These are phyloP conservation scores for Metroxylon sagu DNA, from an alignment of 176 grass and related monocot genomes.

Conservation along the genomic window DNA sequence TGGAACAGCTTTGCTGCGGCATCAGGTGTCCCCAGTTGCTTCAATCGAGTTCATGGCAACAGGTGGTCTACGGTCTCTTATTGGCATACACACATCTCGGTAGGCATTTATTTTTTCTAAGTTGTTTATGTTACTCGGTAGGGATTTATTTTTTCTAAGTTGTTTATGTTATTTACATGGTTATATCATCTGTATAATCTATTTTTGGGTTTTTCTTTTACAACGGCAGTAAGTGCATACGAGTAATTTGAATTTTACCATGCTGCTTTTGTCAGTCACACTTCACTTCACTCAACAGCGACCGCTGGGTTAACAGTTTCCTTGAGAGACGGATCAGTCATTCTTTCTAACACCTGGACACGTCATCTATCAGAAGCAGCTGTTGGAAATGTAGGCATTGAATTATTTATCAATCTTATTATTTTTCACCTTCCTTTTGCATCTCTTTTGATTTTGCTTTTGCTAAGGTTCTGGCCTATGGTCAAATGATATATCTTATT, in stretches of 20 bases:
- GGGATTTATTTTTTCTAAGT: no score
- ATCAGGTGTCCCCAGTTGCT: constrained; percentile 58
- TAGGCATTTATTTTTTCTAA: constrained; percentile 15
- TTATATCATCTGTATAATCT: no score
- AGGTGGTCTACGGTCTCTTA: constrained; percentile 73
- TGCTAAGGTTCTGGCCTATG: background rate
- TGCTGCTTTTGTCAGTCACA: constrained; percentile 47
- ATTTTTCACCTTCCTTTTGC: constrained; percentile 12
- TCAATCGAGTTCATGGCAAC: constrained; percentile 81
- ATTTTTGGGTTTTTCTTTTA: no score
- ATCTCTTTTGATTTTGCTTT: constrained; percentile 3
- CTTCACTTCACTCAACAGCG: constrained; percentile 83
- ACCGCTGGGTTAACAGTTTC: constrained; percentile 72
- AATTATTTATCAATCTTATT: background rate
- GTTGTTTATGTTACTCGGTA: no score
- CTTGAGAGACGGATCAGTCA: constrained; percentile 82
- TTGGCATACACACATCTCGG: constrained; percentile 59
- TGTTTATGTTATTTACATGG: no score
- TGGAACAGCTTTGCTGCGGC: constrained; percentile 54
- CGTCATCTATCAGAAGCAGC: constrained; percentile 76
- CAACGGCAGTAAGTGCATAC: background rate
- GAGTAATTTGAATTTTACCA: background rate
- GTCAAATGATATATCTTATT: no score
- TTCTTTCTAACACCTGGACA: constrained; percentile 88
- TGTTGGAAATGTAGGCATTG: constrained; percentile 70